A percentile compares a stretch with the other conserved stretches of the same genome.
Evolutionary conservation across 2,329 filamentous ascomycete species (phyloP).

Genomic region (Lasiodiplodia sp.): DNA sequence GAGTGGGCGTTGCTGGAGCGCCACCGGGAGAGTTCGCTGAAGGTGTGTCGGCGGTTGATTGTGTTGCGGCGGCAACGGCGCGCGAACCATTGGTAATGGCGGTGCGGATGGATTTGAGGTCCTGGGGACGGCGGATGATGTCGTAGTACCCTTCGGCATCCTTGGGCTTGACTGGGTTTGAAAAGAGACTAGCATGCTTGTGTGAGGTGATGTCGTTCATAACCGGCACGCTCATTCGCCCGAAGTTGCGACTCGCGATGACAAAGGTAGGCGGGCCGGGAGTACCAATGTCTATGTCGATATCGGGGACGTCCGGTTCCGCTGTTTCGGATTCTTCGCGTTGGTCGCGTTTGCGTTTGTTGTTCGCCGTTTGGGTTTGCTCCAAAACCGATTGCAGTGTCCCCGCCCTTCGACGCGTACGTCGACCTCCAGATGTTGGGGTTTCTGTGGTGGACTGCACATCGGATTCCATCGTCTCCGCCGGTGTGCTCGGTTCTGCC

Average conservation of each 20-base stretch:
- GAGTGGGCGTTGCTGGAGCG: conserved; percentile 39
- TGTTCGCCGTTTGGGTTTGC: conserved; percentile 35
- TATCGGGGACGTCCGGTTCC: conserved; percentile 37
- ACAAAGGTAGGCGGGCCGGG: conserved; percentile 43
- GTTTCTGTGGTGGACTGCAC: conserved; percentile 34
- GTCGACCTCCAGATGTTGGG: conserved; percentile 25
- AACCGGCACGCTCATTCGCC: conserved; percentile 55
- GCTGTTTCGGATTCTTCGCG: conserved; percentile 42
- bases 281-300: conserved; percentile 34
- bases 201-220: conserved; percentile 61
- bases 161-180: conserved; percentile 56
- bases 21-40: conserved; percentile 66
- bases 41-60: conserved; percentile 64
- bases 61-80: conserved; percentile 64
- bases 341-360: conserved; percentile 53
- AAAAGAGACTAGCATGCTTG: conserved; percentile 61
- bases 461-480: conserved; percentile 51
- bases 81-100: conserved; percentile 60
- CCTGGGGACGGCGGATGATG: conserved; percentile 60
- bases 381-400: conserved; percentile 34
- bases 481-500: conserved; percentile 55
- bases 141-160: conserved; percentile 60
- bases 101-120: conserved; percentile 59
- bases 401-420: conserved; percentile 39
- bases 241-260: conserved; percentile 57